Base-by-base conservation (phyloP, 2,329 filamentous ascomycete species). In the Sordariomycetes sp. region DNA sequence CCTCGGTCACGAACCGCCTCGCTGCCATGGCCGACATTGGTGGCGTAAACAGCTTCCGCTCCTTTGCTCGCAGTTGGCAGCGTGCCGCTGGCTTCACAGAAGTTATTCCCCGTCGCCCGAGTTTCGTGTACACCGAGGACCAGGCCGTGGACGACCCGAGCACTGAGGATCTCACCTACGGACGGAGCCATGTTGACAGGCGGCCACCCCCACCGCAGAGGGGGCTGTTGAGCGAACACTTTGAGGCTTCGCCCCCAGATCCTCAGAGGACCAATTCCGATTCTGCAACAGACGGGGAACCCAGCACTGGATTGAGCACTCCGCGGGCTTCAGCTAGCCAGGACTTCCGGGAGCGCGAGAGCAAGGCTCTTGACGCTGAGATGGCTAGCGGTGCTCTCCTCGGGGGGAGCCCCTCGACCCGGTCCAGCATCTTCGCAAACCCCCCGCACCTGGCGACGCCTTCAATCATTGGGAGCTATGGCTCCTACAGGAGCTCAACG, bases 41-140 rank as follows among this genome's bases (percentile, higher is more conserved):
- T 43, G 90, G 90, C 33, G 82, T 88, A 40, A 96, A 96, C 65
- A 93, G 85, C 57, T 83, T 96, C 48, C 82, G 92, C 50, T 94
- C 88, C 49, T 96, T 96, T 54, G 85, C 88, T 29, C 76, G 83
- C 40, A 94, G 86, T 47, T 94, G 87, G 83, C 86, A 90, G 58
- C 79, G 90, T 54, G 90, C 90, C 24, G 86, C 87, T 18, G 81
- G 73, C 37, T 96, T 96, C 57, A 74, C 78, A 42, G 88, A 95
- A 55, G 85, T 94, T 45, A 80, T 92, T 21, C 86, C 86, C 5
- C 79, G 84, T 36, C 75, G 79, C 12, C 78, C 79, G 11, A 81
- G 84, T 21, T 86, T 94, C 52, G 67, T 85, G 34, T 72, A 78
- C 41, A 69, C 70, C 3, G 69, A 73, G 39, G 25, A 40, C 17